Base-by-base conservation (phyloP, 305 asterid genomes). In the Plantago lanceolata region DNA sequence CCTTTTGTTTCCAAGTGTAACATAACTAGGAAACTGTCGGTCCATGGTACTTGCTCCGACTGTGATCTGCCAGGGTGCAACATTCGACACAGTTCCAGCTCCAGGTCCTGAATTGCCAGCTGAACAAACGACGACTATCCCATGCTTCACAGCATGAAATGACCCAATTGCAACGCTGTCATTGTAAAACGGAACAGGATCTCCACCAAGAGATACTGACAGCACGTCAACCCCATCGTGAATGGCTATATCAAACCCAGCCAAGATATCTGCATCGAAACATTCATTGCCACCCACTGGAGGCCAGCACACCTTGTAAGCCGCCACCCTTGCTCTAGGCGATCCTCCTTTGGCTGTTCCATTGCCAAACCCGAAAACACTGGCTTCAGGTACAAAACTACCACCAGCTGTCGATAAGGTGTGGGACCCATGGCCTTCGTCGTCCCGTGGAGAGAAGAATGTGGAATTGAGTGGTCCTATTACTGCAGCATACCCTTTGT, bases 301-400 rank as follows among this genome's bases (percentile, higher is more conserved):
- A 44, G 97, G 86, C 89, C 89, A 89, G 77, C 98, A 89, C 29
- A 92, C 98, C 77, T 81, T 89, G 79, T 92, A 92, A 19, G 98
- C 96, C 17, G 94, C 97, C 43, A 92, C 95, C 49, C 97, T 70
- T 63, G 98, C 95, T 70, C 65, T 81, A 1, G 98, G 98, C 0
- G 98, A 92, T 40, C 98, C 98, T 2, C 98, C 98, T 70, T 89
- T 89, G 14, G 98, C 98, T 33, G 96, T 89, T 29, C 98, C 98
- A 2, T 87, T 87, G 50, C 97, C 98, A 4, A 67, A 76, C 57
- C 95, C 96, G 4, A 89, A 82, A 37, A 89, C 87, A 64, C 58
- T 87, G 31, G 96, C 89, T 18, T 76, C 79, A 0, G 75, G 43
- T 19, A 93, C 97, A 31, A 85, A 85, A 72, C 70, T 84, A 0